Evolutionary conservation across 805 yeast species (phyloP).

Genomic region (Ascoidea asiatica): DNA sequence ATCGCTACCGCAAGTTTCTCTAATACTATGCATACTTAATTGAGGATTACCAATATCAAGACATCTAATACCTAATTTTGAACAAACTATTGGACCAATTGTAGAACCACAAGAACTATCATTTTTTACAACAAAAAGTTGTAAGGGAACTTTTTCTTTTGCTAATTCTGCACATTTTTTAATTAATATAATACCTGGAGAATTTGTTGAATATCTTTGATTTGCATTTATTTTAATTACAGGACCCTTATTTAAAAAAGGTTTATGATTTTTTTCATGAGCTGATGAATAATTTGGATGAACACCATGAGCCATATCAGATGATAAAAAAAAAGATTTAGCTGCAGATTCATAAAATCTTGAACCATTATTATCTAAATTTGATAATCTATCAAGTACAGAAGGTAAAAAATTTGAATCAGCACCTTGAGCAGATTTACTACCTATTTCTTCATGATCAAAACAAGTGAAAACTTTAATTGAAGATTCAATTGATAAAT

Average conservation of each 20-base stretch:
- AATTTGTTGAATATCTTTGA: constrained; percentile 90
- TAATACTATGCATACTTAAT: constrained; percentile 82
- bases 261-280: constrained; percentile 71
- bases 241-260: constrained; percentile 78
- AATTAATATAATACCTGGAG: constrained; percentile 72
- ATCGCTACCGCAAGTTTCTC: constrained; percentile 78
- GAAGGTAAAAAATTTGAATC: constrained; percentile 83
- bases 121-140: constrained; percentile 84
- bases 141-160: constrained; percentile 62
- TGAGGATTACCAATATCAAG: constrained; percentile 88
- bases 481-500: constrained; percentile 34
- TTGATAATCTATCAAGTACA: constrained; percentile 54
- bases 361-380: constrained; percentile 26
- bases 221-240: constrained; percentile 90
- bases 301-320: constrained; percentile 95
- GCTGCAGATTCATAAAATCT: constrained; percentile 43
- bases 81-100: constrained; percentile 86
- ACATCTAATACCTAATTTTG: constrained; percentile 77
- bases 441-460: constrained; percentile 95
- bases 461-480: constrained; percentile 70
- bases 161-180: constrained; percentile 48
- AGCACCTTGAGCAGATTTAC: constrained; percentile 92
- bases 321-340: constrained; percentile 76
- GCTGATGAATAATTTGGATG: constrained; percentile 79
- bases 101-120: constrained; percentile 95